These are phyloP conservation scores for Viola odorata DNA, from an alignment of 345 rosid genomes.

Conservation along the genomic window DNA sequence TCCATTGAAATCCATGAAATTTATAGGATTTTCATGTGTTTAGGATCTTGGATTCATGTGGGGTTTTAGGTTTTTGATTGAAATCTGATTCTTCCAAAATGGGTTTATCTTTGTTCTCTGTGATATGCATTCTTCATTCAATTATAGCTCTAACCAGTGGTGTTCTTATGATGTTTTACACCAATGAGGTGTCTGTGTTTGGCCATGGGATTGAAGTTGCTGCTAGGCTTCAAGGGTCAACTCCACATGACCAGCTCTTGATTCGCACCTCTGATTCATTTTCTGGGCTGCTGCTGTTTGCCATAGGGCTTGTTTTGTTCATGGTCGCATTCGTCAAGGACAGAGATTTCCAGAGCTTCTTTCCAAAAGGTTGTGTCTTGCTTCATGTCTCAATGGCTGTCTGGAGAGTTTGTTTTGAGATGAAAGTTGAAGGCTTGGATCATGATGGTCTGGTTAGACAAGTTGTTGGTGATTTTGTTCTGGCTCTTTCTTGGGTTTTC, in stretches of 20 bases:
- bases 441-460: conserved; percentile 21
- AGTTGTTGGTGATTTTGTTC: conserved; percentile 16
- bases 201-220: conserved; percentile 22
- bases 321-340: conserved; percentile 19
- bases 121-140: conserved; percentile 23
- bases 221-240: conserved; percentile 21
- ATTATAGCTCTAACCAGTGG: conserved; percentile 20
- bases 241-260: conserved; percentile 22
- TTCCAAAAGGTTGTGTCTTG: conserved; percentile 19
- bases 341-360: conserved; percentile 24
- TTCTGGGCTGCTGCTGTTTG: conserved; percentile 24
- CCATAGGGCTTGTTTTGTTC: conserved; percentile 15
- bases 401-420: conserved; percentile 20
- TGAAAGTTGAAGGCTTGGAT: conserved; percentile 15
- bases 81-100: no score
- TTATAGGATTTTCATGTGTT: neutral
- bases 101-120: conserved; percentile 37
- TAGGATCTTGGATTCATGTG: neutral
- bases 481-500: conserved; percentile 22
- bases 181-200: conserved; percentile 10
- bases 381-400: conserved; percentile 19
- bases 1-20: no score
- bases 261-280: conserved; percentile 25
- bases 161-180: conserved; percentile 20
- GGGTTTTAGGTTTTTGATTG: neutral